Base-by-base conservation (phyloP, 2,329 filamentous ascomycete genomes). In the Pezicula carpinea region DNA sequence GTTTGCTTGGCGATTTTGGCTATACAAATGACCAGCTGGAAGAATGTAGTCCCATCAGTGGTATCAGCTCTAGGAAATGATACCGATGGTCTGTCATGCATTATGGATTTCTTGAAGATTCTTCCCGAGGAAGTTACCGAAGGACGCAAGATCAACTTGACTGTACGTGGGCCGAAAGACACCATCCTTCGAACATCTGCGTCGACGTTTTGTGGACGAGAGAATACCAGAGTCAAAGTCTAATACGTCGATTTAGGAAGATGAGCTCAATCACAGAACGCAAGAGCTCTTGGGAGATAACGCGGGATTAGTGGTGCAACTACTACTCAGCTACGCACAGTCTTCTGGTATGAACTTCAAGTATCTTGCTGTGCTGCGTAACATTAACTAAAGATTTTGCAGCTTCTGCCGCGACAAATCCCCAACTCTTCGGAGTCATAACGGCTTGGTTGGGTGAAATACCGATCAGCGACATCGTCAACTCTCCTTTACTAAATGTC, bases 121-220 rank as follows among this genome's bases (percentile, higher is more conserved):
- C 83, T 99, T 56, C 93, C 93, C 47, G 93, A 99, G 76, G 93
- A 99, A 79, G 93, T 99, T 64, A 97, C 89, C 59, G 92, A 99
- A 78, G 93, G 93, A 73, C 89, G 93, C 72, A 99, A 97, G 76
- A 96, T 99, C 79, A 96, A 90, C 78, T 80, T 99, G 73, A 91
- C 89, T 82, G 91, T 96, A 93, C 75, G 89, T 92, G 79, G 83
- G 85, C 74, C 75, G 74, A 74, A 67, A 71, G 62, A 65, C 65
- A 71, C 67, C 73, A 70, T 68, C 70, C 66, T 70, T 47, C 54
- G 55, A 61, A 52, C 55, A 53, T 57, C 54, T 54, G 55, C 58
- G 61, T 60, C 65, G 59, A 63, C 58, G 56, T 64, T 53, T 53
- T 51, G 52, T 54, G 39, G 61, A 59, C 61, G 60, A 66, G 64